Evolutionary conservation across 2,329 filamentous ascomycete genomes (phyloP), one percentile per base, ranked within the genome.

Genomic region (Cladorrhinum sp.): DNA sequence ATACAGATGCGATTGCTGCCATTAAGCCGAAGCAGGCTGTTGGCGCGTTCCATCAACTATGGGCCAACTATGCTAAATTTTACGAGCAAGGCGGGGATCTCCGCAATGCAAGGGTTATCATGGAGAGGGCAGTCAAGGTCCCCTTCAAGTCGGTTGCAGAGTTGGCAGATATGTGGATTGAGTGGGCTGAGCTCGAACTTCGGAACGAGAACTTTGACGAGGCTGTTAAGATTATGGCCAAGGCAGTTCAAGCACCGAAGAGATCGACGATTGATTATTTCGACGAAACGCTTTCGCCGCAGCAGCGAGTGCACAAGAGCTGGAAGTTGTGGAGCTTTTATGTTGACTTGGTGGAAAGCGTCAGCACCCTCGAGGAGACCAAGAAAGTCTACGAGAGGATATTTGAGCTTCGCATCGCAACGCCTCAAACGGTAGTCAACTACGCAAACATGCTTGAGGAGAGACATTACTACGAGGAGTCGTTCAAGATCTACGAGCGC

Each of bases 281-380:
- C 71, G 95, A 99, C 73, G 96, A 99, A 73, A 92, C 85, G 0
- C 79, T 99, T 6, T 92, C 92, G 1, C 93, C 95, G 3, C 95
- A 99, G 73, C 95, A 98, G 77, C 86, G 96, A 64, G 91, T 99
- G 2, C 95, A 99, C 78, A 99, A 99, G 81, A 96, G 92, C 72
- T 99, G 95, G 95, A 99, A 98, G 74, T 78, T 99, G 10, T 99
- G 95, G 95, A 96, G 92, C 76, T 99, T 99, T 79, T 99, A 99
- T 69, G 93, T 99, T 45, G 95, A 99, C 73, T 84, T 99, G 1
- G 93, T 99, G 2, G 95, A 99, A 74, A 96, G 92, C 73, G 93
- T 97, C 29, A 89, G 90, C 63, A 91, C 90, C 0, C 77, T 99
- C 16, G 92, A 96, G 22, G 93, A 98, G 75, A 97, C 93, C 0